phyloP scores from a whole-genome alignment of 495 filamentous ascomycete genomes.

The Neurospora sp. region DNA sequence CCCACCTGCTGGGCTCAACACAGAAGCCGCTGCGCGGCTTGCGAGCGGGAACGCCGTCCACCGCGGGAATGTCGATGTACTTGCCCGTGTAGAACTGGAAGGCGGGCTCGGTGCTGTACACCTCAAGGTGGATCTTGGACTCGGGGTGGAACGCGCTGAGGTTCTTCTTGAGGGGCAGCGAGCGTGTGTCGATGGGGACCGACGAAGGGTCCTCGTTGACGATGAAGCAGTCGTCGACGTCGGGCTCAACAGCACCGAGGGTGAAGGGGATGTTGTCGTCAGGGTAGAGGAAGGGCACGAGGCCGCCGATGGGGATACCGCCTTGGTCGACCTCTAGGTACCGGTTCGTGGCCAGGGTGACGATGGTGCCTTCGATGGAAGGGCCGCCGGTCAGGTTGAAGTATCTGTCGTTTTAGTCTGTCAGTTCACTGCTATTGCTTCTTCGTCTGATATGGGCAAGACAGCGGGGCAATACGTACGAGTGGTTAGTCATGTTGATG shows the following conservation, averaged over 20 bases:
- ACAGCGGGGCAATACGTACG: slow-evolving; percentile 39
- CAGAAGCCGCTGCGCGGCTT: slow-evolving; percentile 67
- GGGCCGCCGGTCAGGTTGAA: slow-evolving; percentile 69
- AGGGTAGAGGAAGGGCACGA: slow-evolving; percentile 38
- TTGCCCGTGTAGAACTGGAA: slow-evolving; percentile 96
- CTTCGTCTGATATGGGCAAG: background rate
- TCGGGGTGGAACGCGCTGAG: slow-evolving; percentile 60
- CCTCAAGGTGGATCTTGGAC: slow-evolving; percentile 68
- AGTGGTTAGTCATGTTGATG: slow-evolving; percentile 90
- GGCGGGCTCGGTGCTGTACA: slow-evolving; percentile 81
- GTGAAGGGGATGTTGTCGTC: slow-evolving; percentile 62
- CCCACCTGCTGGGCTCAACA: slow-evolving; percentile 81
- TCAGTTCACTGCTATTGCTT: background rate
- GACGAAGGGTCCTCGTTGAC: slow-evolving; percentile 48
- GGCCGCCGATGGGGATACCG: slow-evolving; percentile 55
- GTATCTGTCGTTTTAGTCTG: slow-evolving; percentile 49
- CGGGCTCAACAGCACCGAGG: slow-evolving; percentile 54
- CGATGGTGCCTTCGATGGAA: slow-evolving; percentile 65
- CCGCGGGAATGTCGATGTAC: slow-evolving; percentile 64
- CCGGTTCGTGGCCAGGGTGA: slow-evolving; percentile 56
- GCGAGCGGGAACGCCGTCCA: slow-evolving; percentile 53
- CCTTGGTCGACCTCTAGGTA: slow-evolving; percentile 65
- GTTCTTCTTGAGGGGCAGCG: slow-evolving; percentile 48
- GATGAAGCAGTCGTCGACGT: slow-evolving; percentile 88
- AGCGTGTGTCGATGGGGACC: slow-evolving; percentile 70